phyloP scores from a whole-genome alignment of 495 filamentous ascomycete species.

The Astrothelium macrocarpum region DNA sequence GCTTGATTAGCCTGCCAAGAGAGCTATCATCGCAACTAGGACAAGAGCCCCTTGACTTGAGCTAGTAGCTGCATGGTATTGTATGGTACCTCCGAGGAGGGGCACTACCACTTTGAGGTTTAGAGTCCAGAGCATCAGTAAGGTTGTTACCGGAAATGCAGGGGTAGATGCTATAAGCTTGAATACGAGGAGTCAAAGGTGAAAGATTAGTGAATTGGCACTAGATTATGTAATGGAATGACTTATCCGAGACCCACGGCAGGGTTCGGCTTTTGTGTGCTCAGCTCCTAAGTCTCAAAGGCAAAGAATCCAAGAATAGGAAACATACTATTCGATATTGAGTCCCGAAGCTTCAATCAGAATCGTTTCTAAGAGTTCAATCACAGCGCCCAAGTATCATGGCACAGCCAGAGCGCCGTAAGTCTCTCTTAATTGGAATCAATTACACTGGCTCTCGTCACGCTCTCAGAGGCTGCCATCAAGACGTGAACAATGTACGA shows the following conservation, averaged over 20 bases:
- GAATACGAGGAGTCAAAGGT: too few relatives aligned
- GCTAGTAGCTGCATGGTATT: too few relatives aligned
- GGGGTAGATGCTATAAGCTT: too few relatives aligned
- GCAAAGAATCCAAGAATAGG: not conserved
- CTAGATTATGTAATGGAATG: too few relatives aligned
- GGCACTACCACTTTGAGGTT: too few relatives aligned
- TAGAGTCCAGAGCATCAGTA: too few relatives aligned
- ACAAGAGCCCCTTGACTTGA: too few relatives aligned
- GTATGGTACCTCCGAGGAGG: too few relatives aligned
- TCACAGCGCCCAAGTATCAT: not conserved
- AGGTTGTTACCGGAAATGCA: too few relatives aligned
- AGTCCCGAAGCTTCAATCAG: not conserved
- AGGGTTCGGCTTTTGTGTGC: not conserved
- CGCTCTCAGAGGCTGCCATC: conserved; percentile 46
- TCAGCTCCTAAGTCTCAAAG: not conserved
- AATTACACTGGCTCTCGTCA: conserved; percentile 48
- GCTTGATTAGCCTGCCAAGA: too few relatives aligned
- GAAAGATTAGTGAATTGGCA: too few relatives aligned
- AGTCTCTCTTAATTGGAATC: conserved; percentile 52
- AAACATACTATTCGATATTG: not conserved
- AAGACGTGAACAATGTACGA: conserved; percentile 45
- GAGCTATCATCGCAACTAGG: too few relatives aligned
- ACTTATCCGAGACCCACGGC: not conserved
- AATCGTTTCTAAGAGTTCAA: not conserved
- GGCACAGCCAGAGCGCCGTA: conserved; percentile 15